Percentiles rank a stretch among this genome's conserved stretches.
Conservation (phyloP, 305 asterid species). For the Rubia balearica region DNA sequence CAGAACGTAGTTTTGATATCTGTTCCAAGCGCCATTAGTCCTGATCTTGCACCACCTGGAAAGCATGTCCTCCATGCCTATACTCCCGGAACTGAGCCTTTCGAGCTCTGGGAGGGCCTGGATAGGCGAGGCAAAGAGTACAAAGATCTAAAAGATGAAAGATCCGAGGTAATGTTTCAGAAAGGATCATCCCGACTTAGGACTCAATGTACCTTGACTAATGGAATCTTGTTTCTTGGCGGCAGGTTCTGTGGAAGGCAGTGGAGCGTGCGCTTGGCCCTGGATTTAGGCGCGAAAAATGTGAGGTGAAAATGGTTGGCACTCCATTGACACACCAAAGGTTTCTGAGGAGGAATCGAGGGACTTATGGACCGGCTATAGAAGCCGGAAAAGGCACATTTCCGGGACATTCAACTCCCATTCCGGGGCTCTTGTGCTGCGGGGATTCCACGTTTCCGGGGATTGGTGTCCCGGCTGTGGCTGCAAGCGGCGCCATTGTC, state of each 20-base stretch:
- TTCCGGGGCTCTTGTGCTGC: conserved; percentile 62
- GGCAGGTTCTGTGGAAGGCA: conserved; percentile 89
- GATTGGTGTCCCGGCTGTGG: conserved; percentile 98
- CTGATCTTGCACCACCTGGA: conserved; percentile 84
- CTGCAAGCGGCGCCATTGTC: conserved; percentile 97
- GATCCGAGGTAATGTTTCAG: conserved; percentile 62
- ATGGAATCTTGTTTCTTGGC: neutral
- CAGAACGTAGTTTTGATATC: conserved; percentile 89
- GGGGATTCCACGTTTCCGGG: conserved; percentile 98
- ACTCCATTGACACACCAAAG: conserved; percentile 81
- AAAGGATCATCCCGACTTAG: neutral
- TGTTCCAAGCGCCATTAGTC: conserved; percentile 75
- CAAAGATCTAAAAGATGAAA: conserved; percentile 75
- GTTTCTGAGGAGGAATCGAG: conserved; percentile 69
- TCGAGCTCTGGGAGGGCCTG: conserved; percentile 79
- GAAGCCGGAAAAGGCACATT: conserved; percentile 71
- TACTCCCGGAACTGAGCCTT: conserved; percentile 94
- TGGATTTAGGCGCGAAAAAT: conserved; percentile 59
- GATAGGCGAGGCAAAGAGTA: conserved; percentile 75
- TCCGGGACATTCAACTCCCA: conserved; percentile 78
- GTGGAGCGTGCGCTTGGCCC: conserved; percentile 84
- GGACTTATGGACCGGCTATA: conserved; percentile 89
- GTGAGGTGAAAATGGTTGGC: conserved; percentile 85
- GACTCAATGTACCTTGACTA: neutral
- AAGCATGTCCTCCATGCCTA: conserved; percentile 86